phyloP scores from a whole-genome alignment of 257 asterid species.

The Echium plantagineum region DNA sequence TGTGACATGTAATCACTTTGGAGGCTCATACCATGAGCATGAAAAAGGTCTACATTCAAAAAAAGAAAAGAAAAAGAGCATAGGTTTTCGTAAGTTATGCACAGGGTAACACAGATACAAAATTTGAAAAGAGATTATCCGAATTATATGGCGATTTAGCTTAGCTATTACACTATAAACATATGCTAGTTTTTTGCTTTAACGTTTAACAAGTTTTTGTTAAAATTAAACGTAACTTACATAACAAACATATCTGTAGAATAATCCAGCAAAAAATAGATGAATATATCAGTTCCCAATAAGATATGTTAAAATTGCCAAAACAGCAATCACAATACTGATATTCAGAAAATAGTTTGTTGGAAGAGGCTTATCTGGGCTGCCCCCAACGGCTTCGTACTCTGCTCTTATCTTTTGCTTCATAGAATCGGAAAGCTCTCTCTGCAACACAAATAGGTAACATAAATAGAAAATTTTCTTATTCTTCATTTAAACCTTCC shows the following conservation, averaged over 20 bases:
- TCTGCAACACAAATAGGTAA: constrained; percentile 80
- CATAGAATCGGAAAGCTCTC: constrained; percentile 82
- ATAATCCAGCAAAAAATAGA: constrained; percentile 2
- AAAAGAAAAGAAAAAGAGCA: too few species aligned
- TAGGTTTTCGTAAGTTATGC: too few species aligned
- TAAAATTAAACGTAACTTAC: background rate
- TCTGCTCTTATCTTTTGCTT: constrained; percentile 91
- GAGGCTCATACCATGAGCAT: too few species aligned
- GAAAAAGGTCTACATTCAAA: too few species aligned
- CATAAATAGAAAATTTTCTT: constrained; percentile 42
- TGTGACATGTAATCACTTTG: too few species aligned
- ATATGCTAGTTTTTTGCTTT: too few species aligned
- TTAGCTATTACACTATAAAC: background rate
- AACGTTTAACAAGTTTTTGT: too few species aligned
- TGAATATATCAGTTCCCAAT: constrained; percentile 43
- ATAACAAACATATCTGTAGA: background rate
- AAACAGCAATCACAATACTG: constrained; percentile 67
- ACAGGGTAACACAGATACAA: too few species aligned
- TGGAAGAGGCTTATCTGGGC: constrained; percentile 92
- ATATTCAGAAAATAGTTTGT: constrained; percentile 89
- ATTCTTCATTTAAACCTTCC: constrained; percentile 31
- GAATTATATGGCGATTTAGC: background rate
- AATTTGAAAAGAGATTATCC: too few species aligned
- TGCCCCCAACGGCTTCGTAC: constrained; percentile 82
- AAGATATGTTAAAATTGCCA: constrained; percentile 67